Percentiles rank a stretch among this genome's conserved stretches.
phyloP scores from a whole-genome alignment of 768 basidiomycete species.

The Mycena albidolilacea region DNA sequence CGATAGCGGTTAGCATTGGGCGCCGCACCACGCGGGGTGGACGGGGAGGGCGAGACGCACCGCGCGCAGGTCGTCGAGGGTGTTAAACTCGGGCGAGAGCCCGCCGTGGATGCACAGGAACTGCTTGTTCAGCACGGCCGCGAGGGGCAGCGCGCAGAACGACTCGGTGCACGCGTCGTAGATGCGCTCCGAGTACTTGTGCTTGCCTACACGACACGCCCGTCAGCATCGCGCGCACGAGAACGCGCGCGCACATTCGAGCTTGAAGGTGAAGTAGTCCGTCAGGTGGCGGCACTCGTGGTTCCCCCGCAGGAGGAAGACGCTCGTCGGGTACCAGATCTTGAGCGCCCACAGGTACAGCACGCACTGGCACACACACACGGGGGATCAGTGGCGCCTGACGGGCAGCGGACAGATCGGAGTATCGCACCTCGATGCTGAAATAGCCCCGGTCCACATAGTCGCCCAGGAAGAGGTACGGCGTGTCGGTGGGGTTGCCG shows the following conservation, averaged over 20 bases:
- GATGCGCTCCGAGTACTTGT: constrained; percentile 97
- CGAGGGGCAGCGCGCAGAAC: constrained; percentile 95
- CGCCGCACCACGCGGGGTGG: no score
- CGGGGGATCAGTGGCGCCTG: neutral
- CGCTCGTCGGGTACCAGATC: constrained; percentile 98
- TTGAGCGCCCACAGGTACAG: constrained; percentile 98
- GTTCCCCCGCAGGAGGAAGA: constrained; percentile 97
- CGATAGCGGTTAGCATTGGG: no score
- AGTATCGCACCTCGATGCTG: constrained; percentile 82
- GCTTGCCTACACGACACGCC: constrained; percentile 77
- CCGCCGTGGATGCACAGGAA: constrained; percentile 99
- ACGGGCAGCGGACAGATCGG: neutral
- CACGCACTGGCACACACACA: constrained; percentile 79
- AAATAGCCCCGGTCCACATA: constrained; percentile 96
- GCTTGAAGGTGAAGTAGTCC: constrained; percentile 99
- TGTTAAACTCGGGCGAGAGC: constrained; percentile 94
- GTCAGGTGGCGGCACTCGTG: constrained; percentile 99
- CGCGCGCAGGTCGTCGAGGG: constrained; percentile 92
- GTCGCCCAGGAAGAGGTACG: constrained; percentile 94
- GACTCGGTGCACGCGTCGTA: constrained; percentile 99
- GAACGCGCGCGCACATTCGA: constrained; percentile 84
- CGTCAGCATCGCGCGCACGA: constrained; percentile 10
- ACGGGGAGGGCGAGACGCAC: constrained; percentile 58
- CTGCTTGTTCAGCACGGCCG: constrained; percentile 99
- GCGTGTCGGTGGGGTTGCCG: constrained; percentile 93